phyloP scores from a whole-genome alignment of 2,329 filamentous ascomycete genomes.

The Colletotrichum chlorophyti region DNA sequence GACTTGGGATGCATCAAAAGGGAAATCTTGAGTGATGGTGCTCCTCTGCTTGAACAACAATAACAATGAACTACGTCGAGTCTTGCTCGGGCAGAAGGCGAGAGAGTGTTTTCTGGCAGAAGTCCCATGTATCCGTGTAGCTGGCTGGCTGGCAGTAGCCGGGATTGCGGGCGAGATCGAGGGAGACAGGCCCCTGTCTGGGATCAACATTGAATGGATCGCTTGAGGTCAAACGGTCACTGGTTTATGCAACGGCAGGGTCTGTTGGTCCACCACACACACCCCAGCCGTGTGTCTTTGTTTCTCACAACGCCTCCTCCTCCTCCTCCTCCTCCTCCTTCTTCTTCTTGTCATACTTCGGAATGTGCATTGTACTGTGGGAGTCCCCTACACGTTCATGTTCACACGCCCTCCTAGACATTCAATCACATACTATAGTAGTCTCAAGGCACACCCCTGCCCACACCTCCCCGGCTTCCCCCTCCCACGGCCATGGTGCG shows the following conservation, averaged over 20 bases:
- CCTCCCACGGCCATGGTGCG: slow-evolving; percentile 26
- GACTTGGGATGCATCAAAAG: slow-evolving; percentile 47
- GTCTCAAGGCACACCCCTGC: slow-evolving; percentile 14
- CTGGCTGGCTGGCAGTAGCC: slow-evolving; percentile 21
- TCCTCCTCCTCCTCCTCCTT: slow-evolving; percentile 8
- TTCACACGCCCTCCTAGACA: slow-evolving; percentile 30
- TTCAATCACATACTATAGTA: background rate
- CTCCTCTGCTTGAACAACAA: slow-evolving; percentile 25
- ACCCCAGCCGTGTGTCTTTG: slow-evolving; percentile 30
- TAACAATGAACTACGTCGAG: slow-evolving; percentile 13
- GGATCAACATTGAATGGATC: slow-evolving; percentile 44
- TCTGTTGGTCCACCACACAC: slow-evolving; percentile 22
- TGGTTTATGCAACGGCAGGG: slow-evolving; percentile 36
- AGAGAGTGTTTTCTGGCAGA: slow-evolving; percentile 9
- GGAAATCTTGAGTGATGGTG: slow-evolving; percentile 38
- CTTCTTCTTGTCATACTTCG: slow-evolving; percentile 14
- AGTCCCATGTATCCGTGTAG: slow-evolving; percentile 30
- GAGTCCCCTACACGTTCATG: slow-evolving; percentile 29
- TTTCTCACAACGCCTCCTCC: slow-evolving; percentile 12
- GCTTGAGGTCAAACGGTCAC: slow-evolving; percentile 46
- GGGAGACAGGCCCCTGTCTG: slow-evolving; percentile 34
- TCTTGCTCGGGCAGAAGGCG: slow-evolving; percentile 25
- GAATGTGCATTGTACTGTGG: slow-evolving; percentile 21
- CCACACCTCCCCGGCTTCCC: slow-evolving; percentile 4
- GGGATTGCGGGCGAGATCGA: slow-evolving; percentile 40